Conservation (phyloP, 495 filamentous ascomycete genomes). For the Aspergillus carlsbadensis region DNA sequence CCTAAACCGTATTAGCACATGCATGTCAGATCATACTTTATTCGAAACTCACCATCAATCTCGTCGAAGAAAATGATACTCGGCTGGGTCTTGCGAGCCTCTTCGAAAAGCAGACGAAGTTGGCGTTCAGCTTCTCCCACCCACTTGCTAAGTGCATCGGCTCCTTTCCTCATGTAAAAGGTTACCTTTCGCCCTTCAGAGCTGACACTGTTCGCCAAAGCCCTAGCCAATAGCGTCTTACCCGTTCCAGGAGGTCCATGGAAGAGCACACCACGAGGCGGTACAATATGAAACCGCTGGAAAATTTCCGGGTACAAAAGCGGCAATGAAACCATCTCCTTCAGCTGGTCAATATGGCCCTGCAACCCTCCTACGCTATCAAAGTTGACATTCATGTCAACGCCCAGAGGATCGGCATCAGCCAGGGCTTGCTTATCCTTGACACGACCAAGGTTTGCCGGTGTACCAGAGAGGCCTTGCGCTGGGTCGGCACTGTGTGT, state of each 20-base stretch:
- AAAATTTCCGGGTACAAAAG: conserved; percentile 96
- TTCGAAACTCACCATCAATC: conserved; percentile 70
- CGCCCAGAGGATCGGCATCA: conserved; percentile 91
- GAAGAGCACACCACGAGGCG: conserved; percentile 91
- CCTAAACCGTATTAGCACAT: conserved; percentile 35
- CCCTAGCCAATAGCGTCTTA: conserved; percentile 92
- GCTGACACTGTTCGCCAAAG: conserved; percentile 79
- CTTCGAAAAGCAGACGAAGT: conserved; percentile 88
- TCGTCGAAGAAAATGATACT: conserved; percentile 99
- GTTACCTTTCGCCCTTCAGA: conserved; percentile 87
- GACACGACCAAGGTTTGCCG: conserved; percentile 84
- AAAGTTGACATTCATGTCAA: conserved; percentile 88
- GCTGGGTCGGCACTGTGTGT: conserved; percentile 63
- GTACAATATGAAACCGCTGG: conserved; percentile 82
- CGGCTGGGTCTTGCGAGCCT: conserved; percentile 90
- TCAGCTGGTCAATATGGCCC: conserved; percentile 89
- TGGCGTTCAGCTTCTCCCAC: conserved; percentile 97
- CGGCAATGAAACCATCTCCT: conserved; percentile 96
- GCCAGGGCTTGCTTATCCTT: conserved; percentile 80
- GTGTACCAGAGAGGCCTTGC: conserved; percentile 62
- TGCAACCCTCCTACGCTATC: conserved; percentile 88
- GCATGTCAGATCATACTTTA: no score
- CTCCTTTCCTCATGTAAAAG: conserved; percentile 99
- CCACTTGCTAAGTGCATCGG: conserved; percentile 97
- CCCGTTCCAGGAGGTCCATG: conserved; percentile 96